Base-by-base conservation (phyloP, 2,329 filamentous ascomycete species). In the Neonectria magnoliae region DNA sequence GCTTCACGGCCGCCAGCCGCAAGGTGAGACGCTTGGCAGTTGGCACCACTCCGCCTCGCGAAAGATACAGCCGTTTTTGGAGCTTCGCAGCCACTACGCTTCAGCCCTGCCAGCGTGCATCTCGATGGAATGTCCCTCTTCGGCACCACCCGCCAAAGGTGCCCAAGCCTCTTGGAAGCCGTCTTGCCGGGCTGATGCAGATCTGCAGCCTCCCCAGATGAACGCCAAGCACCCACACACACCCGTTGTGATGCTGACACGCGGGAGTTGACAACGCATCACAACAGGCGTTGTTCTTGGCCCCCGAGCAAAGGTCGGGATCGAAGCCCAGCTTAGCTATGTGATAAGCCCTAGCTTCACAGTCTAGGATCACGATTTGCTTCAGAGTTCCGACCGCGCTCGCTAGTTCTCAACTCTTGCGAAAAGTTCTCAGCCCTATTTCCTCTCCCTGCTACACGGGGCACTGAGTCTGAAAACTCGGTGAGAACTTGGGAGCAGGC, bases 11-110 rank as follows among this genome's bases (percentile, higher is more conserved):
- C 16, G 9, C 29, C 4, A 38, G 36, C 36, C 2, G 36, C 25
- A 50, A 25, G 18, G 10, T 51, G 16, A 53, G 48, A 22, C 50
- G 54, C 22, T 29, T 16, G 22, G 13, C 16, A 25, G 44, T 48
- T 20, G n/a, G 38, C 9, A 20, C 38, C n/a, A 11, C 38, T 42
- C 38, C 38, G n/a, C 38, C n/a, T 9, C 38, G 13, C 22, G 61
- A 63, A 59, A 50, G 45, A 63, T 63, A 47, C 36, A 50, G 9
- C 61, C 61, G 27, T 38, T 50, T 63, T 45, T 14, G 48, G 61
- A n/a, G 29, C 27, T 14, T 51, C 48, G 29, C 47, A 51, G 10
- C 47, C 27, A 33, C n/a, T 6, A n/a, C 29, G n/a, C 27, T 14
- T 51, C 48, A 51, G 48, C 48, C 48, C 29, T 51, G 48, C 20